Evolutionary conservation across 1,284 basidiomycete genomes (phyloP), one percentile per base, ranked within the genome.

Genomic region (Boletus semigastroideus): DNA sequence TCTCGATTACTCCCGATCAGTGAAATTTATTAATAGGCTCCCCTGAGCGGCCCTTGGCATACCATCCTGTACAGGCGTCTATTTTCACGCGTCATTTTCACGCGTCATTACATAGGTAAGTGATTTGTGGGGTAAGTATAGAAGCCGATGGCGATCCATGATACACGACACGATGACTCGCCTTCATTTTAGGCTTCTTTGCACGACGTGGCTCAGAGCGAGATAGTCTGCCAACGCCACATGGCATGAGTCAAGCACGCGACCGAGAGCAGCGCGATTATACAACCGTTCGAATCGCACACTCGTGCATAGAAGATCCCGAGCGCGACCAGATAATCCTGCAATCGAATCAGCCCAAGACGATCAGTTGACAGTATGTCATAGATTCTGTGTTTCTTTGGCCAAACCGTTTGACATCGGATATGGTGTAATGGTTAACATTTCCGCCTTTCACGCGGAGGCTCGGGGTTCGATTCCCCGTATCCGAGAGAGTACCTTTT

Each of bases 401-500:
- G 3, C 22, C 3, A 22, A 22, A 3, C 22, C 5, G 22, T 22
- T 22, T 5, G 22, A 22, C 22, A 22, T 80, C 78, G 76, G 81
- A 75, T 82, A 82, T 82, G 81, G 79, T 83, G 81, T 83, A 83
- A 82, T 70, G 81, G 82, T 78, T 78, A 82, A 82, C 81, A 82
- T 82, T 82, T 75, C 79, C 79, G 80, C 81, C 81, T 83, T 75
- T 83, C 80, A 82, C 73, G 76, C 77, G 77, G 76, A 68, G 76
- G 78, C 78, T 78, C 78, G 76, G 76, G 77, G 78, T 79, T 79
- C 77, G 77, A 79, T 69, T 79, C 77, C 78, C 77, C 75, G 77
- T 77, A 75, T 69, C 75, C 70, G 76, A 78, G 75, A 78, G 75
- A 22, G 22, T 5, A 22, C 22, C 5, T 22, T 22, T 22, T 22